Percentiles rank a stretch among this genome's conserved stretches.
phyloP scores from a whole-genome alignment of 768 basidiomycete genomes.

The Suillus subalutaceus region DNA sequence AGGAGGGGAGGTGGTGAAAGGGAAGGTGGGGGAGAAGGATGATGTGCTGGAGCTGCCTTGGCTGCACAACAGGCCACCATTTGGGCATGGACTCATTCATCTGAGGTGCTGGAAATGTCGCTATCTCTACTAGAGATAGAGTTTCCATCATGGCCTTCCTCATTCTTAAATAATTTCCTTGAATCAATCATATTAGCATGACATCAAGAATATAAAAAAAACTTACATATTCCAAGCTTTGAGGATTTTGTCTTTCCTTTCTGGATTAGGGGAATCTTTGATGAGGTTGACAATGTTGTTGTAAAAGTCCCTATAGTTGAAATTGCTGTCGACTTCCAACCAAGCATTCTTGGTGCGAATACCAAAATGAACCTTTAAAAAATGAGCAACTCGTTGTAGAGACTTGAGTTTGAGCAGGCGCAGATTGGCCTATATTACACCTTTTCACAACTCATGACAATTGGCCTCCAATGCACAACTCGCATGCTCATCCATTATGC shows the following conservation, averaged over 20 bases:
- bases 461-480: no score
- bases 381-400: no score
- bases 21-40: neutral
- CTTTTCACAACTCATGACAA: no score
- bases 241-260: conserved; percentile 1
- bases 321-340: neutral
- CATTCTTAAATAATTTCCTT: conserved; percentile 3
- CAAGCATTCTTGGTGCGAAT: neutral
- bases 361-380: no score
- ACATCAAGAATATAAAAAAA: neutral
- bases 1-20: neutral
- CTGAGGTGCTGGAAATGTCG: no score
- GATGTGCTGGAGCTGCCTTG: neutral
- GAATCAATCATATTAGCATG: neutral
- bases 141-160: neutral
- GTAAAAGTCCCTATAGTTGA: conserved; percentile 8
- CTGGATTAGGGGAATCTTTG: conserved; percentile 1
- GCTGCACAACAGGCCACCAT: neutral
- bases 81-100: no score
- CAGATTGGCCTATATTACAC: no score
- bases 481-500: no score
- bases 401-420: no score
- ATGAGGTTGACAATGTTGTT: conserved; percentile 5
- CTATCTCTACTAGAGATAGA: no score
- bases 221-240: conserved; percentile 11